Conservation (phyloP, 2,329 filamentous ascomycete species). For the Mycocentrospora acerina region DNA sequence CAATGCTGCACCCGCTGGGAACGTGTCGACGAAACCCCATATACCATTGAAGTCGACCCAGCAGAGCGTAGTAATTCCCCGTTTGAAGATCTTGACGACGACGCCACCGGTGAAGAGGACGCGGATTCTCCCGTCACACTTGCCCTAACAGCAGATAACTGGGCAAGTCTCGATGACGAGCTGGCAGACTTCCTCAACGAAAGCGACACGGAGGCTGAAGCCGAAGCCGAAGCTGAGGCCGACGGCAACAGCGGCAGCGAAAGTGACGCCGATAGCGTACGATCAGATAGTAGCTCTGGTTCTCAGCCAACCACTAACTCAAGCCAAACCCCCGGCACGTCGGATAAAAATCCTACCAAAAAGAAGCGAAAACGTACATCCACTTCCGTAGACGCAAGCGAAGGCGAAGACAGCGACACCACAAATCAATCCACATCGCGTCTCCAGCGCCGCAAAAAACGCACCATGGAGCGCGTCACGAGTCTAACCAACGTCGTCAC, state of each 20-base stretch:
- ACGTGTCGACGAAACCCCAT: conserved; percentile 74
- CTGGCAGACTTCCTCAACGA: conserved; percentile 70
- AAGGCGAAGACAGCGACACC: conserved; percentile 46
- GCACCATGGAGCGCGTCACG: conserved; percentile 49
- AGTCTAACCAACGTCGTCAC: conserved; percentile 48
- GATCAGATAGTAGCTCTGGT: conserved; percentile 31
- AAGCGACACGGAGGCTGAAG: conserved; percentile 37
- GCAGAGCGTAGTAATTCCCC: conserved; percentile 54
- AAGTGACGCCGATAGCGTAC: conserved; percentile 30
- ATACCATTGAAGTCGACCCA: conserved; percentile 74
- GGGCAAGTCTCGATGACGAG: conserved; percentile 65
- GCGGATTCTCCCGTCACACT: conserved; percentile 25
- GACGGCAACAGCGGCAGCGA: too few species aligned
- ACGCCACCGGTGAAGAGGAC: conserved; percentile 42
- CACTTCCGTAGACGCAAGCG: conserved; percentile 35
- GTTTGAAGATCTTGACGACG: conserved; percentile 44
- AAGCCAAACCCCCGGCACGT: too few species aligned
- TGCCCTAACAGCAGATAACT: conserved; percentile 37
- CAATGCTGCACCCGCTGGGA: conserved; percentile 84
- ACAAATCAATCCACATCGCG: conserved; percentile 40
- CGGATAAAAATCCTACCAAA: conserved; percentile 21
- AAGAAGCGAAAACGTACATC: conserved; percentile 42
- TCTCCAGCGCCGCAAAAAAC: conserved; percentile 51
- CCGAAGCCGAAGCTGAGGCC: conserved; percentile 21
- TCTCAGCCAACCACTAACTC: conserved; percentile 13